Evolutionary conservation across 345 rosid genomes (phyloP).

Genomic region (Eucalyptus sp.): DNA sequence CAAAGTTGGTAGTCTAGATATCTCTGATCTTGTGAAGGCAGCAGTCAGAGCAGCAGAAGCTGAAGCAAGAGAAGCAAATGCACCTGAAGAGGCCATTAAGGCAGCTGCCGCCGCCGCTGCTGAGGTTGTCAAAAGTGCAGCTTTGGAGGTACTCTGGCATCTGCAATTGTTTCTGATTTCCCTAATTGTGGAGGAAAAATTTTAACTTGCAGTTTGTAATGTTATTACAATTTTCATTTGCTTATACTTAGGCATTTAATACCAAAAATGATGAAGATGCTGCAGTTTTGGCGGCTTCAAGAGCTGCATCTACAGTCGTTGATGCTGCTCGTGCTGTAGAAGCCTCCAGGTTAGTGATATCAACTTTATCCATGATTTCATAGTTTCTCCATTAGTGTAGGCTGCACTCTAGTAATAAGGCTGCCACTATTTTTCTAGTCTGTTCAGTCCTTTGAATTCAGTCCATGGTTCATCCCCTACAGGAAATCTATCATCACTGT

Average conservation of each 20-base stretch:
- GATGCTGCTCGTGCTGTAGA: slow-evolving; percentile 81
- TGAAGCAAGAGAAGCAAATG: slow-evolving; percentile 88
- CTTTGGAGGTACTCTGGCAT: slow-evolving; percentile 49
- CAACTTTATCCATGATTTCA: not conserved
- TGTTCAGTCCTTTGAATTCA: not conserved
- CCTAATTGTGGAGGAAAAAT: not conserved
- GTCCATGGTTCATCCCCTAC: slow-evolving; percentile 6
- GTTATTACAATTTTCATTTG: not conserved
- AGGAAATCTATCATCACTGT: slow-evolving; percentile 28
- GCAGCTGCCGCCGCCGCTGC: slow-evolving; percentile 97
- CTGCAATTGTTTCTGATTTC: not conserved
- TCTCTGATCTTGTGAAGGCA: slow-evolving; percentile 60
- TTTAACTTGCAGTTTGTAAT: not conserved
- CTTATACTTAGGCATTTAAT: slow-evolving; percentile 45
- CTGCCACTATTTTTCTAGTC: not conserved
- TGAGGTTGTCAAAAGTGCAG: slow-evolving; percentile 90
- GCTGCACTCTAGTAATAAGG: not conserved
- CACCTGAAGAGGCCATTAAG: slow-evolving; percentile 73
- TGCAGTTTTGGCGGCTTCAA: slow-evolving; percentile 82
- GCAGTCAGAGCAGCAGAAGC: slow-evolving; percentile 94
- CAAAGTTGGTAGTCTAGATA: slow-evolving; percentile 67
- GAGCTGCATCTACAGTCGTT: slow-evolving; percentile 83
- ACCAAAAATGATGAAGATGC: slow-evolving; percentile 69
- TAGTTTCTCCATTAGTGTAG: not conserved
- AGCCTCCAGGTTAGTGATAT: slow-evolving; percentile 59